Base-by-base conservation (phyloP, 345 rosid species). In the Syzygium aqueum region DNA sequence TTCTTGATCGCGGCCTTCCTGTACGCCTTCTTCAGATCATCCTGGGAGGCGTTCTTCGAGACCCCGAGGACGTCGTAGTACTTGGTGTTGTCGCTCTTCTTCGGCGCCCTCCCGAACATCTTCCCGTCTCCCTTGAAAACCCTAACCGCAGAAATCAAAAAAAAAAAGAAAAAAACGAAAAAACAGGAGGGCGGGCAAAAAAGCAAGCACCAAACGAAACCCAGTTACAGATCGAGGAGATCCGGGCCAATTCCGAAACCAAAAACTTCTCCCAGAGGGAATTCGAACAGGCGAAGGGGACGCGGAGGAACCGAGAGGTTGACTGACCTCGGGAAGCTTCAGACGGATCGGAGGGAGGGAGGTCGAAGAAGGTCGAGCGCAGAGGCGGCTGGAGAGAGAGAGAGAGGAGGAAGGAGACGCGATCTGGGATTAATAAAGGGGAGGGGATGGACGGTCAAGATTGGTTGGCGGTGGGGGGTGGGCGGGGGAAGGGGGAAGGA, bases 31-130 rank as follows among this genome's bases (percentile, higher is more conserved):
- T 93, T 93, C 30, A 93, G 90, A 89, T 91, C 93, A 84, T 93
- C 93, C 88, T 88, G 93, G 12, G 92, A 89, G 21, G 94, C 94
- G 53, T 11, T 89, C 90, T 87, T 90, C 10, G 94, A 90, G 86
- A 93, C 93, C 9, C 93, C 93, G 22, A 93, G 93, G 54, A 90
- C 54, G 65, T 93, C 93, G 40, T 93, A 93, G 87, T 93, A 93
- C 90, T 88, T 91, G 2, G 93, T 90, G 85, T 91, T 93, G 56
- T 93, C 92, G 87, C 94, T 93, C 85, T 90, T 91, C 94, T 89
- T 93, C 19, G 94, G 94, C 49, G 91, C 92, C 86, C 94, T 90
- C 33, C 94, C 93, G 84, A 93, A 93, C 94, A 93, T 93, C 90
- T 87, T 73, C 80, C 82, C 19, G 30, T n/a, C 51, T 61, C 57